Evolutionary conservation across 139 green algal genomes (phyloP).

Genomic region (Nannochloris sp.): DNA sequence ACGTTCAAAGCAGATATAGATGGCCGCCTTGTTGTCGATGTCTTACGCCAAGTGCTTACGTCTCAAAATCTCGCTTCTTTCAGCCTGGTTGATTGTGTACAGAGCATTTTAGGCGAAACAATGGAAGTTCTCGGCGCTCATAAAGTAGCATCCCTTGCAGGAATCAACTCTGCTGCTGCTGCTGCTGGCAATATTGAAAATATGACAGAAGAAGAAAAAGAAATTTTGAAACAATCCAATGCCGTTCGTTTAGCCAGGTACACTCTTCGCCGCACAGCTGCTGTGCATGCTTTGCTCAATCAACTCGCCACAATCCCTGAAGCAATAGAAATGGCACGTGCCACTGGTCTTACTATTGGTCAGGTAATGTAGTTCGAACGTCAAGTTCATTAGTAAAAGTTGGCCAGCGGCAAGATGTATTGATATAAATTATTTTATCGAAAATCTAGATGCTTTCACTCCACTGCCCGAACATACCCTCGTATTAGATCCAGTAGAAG

Average conservation of each 20-base stretch:
- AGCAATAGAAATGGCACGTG: conserved; percentile 68
- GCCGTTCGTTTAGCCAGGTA: conserved; percentile 20
- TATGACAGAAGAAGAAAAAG: neutral
- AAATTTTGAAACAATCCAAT: neutral
- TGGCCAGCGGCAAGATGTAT: too few relatives aligned
- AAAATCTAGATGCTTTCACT: too few relatives aligned
- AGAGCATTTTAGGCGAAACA: conserved; percentile 46
- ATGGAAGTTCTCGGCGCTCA: conserved; percentile 47
- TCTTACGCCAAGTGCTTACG: conserved; percentile 59
- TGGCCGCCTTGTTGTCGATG: conserved; percentile 55
- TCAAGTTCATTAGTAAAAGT: neutral
- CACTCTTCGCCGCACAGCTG: conserved; percentile 25
- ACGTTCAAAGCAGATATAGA: conserved; percentile 43
- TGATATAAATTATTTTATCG: too few relatives aligned
- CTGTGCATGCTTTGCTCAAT: conserved; percentile 42
- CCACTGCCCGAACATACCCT: too few relatives aligned
- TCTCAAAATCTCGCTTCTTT: conserved; percentile 62
- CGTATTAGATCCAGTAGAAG: too few relatives aligned
- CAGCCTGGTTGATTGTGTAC: conserved; percentile 56
- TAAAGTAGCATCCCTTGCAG: conserved; percentile 16
- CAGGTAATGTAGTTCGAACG: conserved; percentile 50
- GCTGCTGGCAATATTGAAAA: neutral
- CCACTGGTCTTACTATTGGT: conserved; percentile 63
- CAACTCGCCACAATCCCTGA: conserved; percentile 65
- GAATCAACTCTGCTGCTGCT: too few relatives aligned